Base-by-base conservation (phyloP, 2,329 filamentous ascomycete genomes). In the Colletotrichum sp. region DNA sequence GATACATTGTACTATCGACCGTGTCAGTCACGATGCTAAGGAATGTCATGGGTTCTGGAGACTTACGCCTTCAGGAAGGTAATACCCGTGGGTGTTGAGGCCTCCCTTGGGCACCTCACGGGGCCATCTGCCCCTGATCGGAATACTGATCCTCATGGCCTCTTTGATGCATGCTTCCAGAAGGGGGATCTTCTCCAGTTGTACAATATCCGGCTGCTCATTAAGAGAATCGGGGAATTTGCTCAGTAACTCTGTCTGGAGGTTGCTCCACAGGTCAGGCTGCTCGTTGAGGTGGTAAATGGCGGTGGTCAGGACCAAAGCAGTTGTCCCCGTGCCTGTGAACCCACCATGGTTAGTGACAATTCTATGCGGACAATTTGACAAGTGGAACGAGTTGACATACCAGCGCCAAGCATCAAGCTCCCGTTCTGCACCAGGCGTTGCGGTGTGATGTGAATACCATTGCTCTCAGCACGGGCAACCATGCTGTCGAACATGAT, bases 401-500 rank as follows among this genome's bases (percentile, higher is more conserved):
- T 52, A 12, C 28, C 59, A 30, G 59, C 59, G 26, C 59, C 59
- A 12, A 61, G 59, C 28, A 61, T 61, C 59, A 61, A 61, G 0
- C 59, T 61, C 4, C 59, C 59, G 59, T 61, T 61, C 59, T 61
- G 59, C 28, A 34, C 59, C 26, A 61, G 1, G 30, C 59, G 59
- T 61, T 61, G 59, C 12, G 30, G 59, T 32, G 28, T 61, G 1
- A 61, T 61, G 26, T 61, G 59, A 32, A 61, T 34, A 3, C 55
- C 55, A 7, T 59, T 59, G 24, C 55, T 59, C 3, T 59, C 59
- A 14, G 59, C 59, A 3, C 59, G 59, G 18, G 59, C 30, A 32
- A 61, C 59, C 59, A 61, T 61, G 59, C 59, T 61, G 18, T 61
- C 18, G 18, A 34, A 61, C 59, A 61, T 61, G 18, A 61, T 34